Evolutionary conservation across 352 stramenopile genomes (phyloP), one percentile per base, ranked within the genome.

Genomic region (Phytophthora sansomeana): DNA sequence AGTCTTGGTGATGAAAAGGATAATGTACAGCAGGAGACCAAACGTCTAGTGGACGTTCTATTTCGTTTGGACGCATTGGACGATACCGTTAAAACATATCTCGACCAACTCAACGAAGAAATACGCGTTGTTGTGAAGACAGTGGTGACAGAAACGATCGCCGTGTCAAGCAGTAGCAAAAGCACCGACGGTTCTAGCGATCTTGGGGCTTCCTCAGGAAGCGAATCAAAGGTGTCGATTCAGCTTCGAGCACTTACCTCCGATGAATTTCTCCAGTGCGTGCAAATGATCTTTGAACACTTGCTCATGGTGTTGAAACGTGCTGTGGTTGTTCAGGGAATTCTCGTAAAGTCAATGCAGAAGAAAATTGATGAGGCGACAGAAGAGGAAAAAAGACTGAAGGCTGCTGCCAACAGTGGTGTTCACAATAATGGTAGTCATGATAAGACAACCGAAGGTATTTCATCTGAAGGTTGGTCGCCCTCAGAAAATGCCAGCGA

Each of bases 231-330:
- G 63, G 83, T 96, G 11, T 94, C 85, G 14, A 79, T 90, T 41
- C 88, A 95, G 54, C 68, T 96, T 33, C 80, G 84, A 52, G 86
- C 85, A 5, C 71, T 96, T 30, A 88, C 68, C 4, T 93, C 88
- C 5, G 87, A 96, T 52, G 88, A 96, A 55, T 96, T 96, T 58
- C 72, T 95, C 7, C 82, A 92, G 54, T 96, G 88, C 53, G 81
- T 96, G 17, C 83, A 95, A 57, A 96, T 96, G 88, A 94, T 95
- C 42, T 96, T 96, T 66, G 88, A 96, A 67, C 88, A 96, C 53
- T 70, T 96, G 61, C 63, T 94, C 35, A 83, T 96, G 73, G 65
- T 95, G 1, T 67, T 96, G 14, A 87, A 93, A 62, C 82, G 88
- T 48, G 85, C 85, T 42, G 83, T 93, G 21, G 77, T 93, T 26